Evolutionary conservation across 2,329 filamentous ascomycete species (phyloP).

Genomic region (Neopestalotiopsis clavispora): DNA sequence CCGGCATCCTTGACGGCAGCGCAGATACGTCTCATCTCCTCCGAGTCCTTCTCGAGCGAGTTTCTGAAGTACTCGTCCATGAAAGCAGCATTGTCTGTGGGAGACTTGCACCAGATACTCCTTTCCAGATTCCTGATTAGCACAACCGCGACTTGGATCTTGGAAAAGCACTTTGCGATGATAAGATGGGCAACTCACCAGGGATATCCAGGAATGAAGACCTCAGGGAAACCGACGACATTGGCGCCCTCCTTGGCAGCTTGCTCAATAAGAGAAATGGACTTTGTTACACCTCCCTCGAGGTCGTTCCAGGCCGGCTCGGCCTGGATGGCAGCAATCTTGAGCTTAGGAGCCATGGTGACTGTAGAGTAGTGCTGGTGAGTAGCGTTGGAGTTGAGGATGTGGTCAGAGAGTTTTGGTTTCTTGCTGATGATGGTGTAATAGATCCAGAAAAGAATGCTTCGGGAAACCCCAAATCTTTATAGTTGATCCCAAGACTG

Average conservation of each 20-base stretch:
- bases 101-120: slow-evolving; percentile 42
- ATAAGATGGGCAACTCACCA: not conserved
- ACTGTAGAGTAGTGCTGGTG: not conserved
- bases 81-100: slow-evolving; percentile 45
- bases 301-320: slow-evolving; percentile 68
- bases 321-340: slow-evolving; percentile 52
- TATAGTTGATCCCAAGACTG: not conserved
- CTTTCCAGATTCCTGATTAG: slow-evolving; percentile 29
- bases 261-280: slow-evolving; percentile 58
- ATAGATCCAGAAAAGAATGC: not conserved
- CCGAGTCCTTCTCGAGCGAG: slow-evolving; percentile 40
- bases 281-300: slow-evolving; percentile 57
- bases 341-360: not conserved
- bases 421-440: not conserved
- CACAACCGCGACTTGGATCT: not conserved
- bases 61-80: slow-evolving; percentile 41
- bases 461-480: not conserved
- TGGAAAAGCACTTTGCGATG: not conserved
- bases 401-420: not conserved
- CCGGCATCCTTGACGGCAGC: slow-evolving; percentile 44
- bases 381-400: not conserved
- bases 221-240: slow-evolving; percentile 56
- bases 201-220: slow-evolving; percentile 61
- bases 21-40: slow-evolving; percentile 48
- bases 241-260: slow-evolving; percentile 58